phyloP scores from a whole-genome alignment of 495 filamentous ascomycete genomes.

The Neurospora terricola region DNA sequence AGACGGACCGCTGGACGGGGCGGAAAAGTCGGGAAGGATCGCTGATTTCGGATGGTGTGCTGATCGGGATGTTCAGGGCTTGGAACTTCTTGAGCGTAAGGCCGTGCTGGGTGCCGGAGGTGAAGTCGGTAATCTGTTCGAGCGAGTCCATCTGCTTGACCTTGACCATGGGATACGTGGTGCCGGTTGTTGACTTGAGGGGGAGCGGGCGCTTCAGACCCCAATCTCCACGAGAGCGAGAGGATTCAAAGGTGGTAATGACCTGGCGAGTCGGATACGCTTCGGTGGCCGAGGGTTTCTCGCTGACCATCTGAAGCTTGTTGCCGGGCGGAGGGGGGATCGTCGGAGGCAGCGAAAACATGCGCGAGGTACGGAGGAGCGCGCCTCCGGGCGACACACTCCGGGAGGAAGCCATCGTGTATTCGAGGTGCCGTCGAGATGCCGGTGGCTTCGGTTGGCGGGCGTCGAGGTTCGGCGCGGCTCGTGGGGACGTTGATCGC shows the following conservation, averaged over 20 bases:
- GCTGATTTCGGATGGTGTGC: constrained; percentile 31
- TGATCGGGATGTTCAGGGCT: constrained; percentile 49
- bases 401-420: constrained; percentile 16
- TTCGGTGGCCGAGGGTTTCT: constrained; percentile 51
- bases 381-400: constrained; percentile 49
- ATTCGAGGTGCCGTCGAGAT: constrained; percentile 5
- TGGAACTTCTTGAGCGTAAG: constrained; percentile 79
- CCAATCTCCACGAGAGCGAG: constrained; percentile 81
- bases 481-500: not conserved
- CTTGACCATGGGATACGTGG: constrained; percentile 59
- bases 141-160: constrained; percentile 70
- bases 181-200: constrained; percentile 57
- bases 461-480: not conserved
- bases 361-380: constrained; percentile 49
- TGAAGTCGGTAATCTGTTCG: constrained; percentile 88
- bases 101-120: constrained; percentile 72
- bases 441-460: not conserved
- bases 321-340: constrained; percentile 32
- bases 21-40: constrained; percentile 2
- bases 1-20: constrained; percentile 36
- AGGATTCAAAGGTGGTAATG: constrained; percentile 68
- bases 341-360: constrained; percentile 47
- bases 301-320: constrained; percentile 27
- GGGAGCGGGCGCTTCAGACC: constrained; percentile 84
- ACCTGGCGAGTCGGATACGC: constrained; percentile 74